phyloP scores from a whole-genome alignment of 257 asterid genomes.

The Perilla frutescens region DNA sequence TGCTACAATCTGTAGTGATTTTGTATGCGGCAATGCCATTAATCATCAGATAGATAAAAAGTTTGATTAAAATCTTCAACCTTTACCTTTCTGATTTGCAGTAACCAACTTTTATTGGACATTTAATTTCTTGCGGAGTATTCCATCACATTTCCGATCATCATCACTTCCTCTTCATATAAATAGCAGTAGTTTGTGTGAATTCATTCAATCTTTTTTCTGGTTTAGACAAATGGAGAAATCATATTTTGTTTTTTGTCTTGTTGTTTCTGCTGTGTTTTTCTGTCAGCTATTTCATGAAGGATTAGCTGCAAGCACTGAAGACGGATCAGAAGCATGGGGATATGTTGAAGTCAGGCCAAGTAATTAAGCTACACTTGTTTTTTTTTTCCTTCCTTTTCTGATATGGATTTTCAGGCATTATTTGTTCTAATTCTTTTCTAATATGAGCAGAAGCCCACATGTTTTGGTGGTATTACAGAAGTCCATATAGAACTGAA shows the following conservation, averaged over 20 bases:
- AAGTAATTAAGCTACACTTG: background rate
- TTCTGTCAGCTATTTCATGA: background rate
- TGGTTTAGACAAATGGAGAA: background rate
- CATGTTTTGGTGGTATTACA: slow-evolving; percentile 88
- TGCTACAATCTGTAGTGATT: background rate
- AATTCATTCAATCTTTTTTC: background rate
- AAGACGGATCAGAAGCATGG: slow-evolving; percentile 80
- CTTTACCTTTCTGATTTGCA: too few species aligned
- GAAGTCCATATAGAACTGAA: slow-evolving; percentile 65
- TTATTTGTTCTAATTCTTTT: background rate
- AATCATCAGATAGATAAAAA: background rate
- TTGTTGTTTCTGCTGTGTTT: background rate
- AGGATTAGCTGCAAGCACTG: slow-evolving; percentile 40
- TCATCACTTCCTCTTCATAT: too few species aligned
- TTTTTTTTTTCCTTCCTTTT: background rate
- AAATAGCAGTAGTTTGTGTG: too few species aligned
- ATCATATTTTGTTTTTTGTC: background rate
- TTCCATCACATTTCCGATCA: background rate
- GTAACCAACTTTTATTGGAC: too few species aligned
- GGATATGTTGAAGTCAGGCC: slow-evolving; percentile 71
- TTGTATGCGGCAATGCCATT: background rate
- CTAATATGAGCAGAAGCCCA: slow-evolving; percentile 64
- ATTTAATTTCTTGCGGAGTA: too few species aligned
- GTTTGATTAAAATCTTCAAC: background rate
- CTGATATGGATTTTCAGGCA: background rate